Conservation (phyloP, 2,329 filamentous ascomycete species). For the Colletotrichum truncatum region DNA sequence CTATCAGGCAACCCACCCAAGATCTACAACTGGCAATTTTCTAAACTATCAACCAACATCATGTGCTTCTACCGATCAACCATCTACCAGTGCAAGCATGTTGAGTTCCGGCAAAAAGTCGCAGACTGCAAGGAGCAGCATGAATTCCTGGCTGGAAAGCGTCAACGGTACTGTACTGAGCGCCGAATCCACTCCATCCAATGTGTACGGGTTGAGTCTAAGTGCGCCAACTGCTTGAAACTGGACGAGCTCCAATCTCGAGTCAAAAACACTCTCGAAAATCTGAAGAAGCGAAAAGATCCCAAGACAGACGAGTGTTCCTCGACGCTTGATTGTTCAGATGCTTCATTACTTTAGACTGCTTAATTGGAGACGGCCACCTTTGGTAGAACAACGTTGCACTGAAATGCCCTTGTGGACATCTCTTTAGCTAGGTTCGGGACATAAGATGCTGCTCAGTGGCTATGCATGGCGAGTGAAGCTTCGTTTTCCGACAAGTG, state of each 20-base stretch:
- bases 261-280: background rate
- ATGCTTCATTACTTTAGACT: constrained; percentile 37
- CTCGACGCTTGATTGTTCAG: constrained; percentile 29
- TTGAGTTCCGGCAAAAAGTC: constrained; percentile 16
- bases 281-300: background rate
- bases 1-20: background rate
- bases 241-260: constrained; percentile 1
- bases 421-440: no score
- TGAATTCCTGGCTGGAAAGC: constrained; percentile 4
- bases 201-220: background rate
- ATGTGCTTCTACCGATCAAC: constrained; percentile 35
- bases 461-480: no score
- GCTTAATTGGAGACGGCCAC: background rate
- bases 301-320: background rate
- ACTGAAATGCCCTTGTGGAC: no score
- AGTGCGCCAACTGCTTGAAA: constrained; percentile 20
- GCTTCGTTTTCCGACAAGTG: no score
- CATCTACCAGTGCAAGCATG: constrained; percentile 33
- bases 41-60: background rate
- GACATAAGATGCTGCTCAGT: no score
- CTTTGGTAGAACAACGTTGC: no score
- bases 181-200: constrained; percentile 11
- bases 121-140: constrained; percentile 4
- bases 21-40: background rate
- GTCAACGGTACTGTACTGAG: background rate